Evolutionary conservation across 164 flowering plant genomes (phyloP).

Genomic region (Vitis riparia): DNA sequence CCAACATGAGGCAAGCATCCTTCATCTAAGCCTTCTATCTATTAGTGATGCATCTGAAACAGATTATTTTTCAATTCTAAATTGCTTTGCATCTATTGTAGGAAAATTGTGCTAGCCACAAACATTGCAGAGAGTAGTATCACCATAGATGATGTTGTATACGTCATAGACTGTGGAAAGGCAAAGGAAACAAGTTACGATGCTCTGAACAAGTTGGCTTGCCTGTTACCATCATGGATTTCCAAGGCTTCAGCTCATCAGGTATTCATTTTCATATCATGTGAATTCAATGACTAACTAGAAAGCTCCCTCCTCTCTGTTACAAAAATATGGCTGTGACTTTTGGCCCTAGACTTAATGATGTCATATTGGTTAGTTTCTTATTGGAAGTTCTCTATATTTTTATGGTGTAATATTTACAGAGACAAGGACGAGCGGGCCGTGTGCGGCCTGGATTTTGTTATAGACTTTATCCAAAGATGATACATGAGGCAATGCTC

Average conservation of each 20-base stretch:
- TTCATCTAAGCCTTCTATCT: neutral
- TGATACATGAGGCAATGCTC: conserved; percentile 79
- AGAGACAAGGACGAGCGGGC: conserved; percentile 99
- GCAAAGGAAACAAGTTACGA: conserved; percentile 98
- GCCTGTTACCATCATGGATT: conserved; percentile 93
- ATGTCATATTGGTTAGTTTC: neutral
- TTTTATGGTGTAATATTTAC: conserved; percentile 17
- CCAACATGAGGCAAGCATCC: conserved; percentile 55
- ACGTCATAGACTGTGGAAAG: conserved; percentile 95
- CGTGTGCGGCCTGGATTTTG: conserved; percentile 97
- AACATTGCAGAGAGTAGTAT: conserved; percentile 98
- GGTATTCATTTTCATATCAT: conserved; percentile 34
- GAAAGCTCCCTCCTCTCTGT: neutral
- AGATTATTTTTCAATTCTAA: neutral
- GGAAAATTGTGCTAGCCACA: conserved; percentile 95
- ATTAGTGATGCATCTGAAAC: neutral
- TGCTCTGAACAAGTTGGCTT: conserved; percentile 94
- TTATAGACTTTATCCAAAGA: conserved; percentile 81
- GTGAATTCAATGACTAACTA: neutral
- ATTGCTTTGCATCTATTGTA: conserved; percentile 23
- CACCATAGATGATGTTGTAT: conserved; percentile 95
- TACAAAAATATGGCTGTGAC: neutral
- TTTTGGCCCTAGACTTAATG: neutral
- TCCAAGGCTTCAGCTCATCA: conserved; percentile 99
- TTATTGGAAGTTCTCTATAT: conserved; percentile 1